phyloP scores from a whole-genome alignment of 768 basidiomycete genomes.

The Chalciporus piperatus region DNA sequence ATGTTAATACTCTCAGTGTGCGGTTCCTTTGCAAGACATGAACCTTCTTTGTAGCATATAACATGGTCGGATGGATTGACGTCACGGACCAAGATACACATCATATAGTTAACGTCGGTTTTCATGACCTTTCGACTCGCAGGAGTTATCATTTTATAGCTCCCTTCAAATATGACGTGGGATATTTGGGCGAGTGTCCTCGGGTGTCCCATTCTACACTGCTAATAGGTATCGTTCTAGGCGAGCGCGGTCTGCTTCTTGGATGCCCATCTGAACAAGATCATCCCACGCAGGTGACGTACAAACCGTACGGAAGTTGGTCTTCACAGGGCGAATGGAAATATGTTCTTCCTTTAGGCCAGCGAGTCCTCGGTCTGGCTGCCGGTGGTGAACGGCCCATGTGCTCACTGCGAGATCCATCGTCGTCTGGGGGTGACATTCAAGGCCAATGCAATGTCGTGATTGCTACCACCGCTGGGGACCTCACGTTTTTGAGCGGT shows the following conservation, averaged over 20 bases:
- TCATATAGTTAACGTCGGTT: constrained; percentile 89
- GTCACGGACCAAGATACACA: constrained; percentile 90
- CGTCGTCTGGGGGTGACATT: constrained; percentile 44
- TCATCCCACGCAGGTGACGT: constrained; percentile 71
- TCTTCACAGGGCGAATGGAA: constrained; percentile 77
- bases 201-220: neutral
- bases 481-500: constrained; percentile 86
- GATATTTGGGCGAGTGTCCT: constrained; percentile 63
- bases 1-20: constrained; percentile 19
- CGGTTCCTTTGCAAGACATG: neutral
- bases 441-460: constrained; percentile 84
- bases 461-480: constrained; percentile 80
- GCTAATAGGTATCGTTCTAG: constrained; percentile 34
- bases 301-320: constrained; percentile 85
- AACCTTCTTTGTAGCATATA: constrained; percentile 61
- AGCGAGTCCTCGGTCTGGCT: constrained; percentile 68
- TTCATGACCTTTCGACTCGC: constrained; percentile 81
- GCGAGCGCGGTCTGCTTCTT: constrained; percentile 86
- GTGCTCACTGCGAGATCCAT: constrained; percentile 40
- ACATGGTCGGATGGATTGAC: constrained; percentile 91
- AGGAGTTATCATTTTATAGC: constrained; percentile 87
- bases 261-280: constrained; percentile 70
- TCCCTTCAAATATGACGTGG: constrained; percentile 74
- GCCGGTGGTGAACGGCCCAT: constrained; percentile 58
- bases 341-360: constrained; percentile 57